Percentiles rank a stretch among this genome's conserved stretches.
phyloP scores from a whole-genome alignment of 192 early-diverging fungal species.

The Paraglomus brasilianum region DNA sequence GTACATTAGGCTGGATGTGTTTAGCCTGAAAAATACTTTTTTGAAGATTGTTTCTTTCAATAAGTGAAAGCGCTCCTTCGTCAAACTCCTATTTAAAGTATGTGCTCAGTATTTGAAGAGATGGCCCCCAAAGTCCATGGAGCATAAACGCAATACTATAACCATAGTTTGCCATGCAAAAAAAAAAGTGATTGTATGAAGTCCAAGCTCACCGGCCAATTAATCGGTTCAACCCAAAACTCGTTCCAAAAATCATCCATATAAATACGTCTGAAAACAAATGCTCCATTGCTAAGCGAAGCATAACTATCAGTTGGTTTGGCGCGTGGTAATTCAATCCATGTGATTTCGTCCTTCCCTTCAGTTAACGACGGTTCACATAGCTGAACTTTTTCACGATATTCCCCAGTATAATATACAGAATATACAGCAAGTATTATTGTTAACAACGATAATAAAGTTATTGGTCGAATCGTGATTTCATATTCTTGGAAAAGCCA shows the following conservation, averaged over 20 bases:
- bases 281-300: constrained; percentile 21
- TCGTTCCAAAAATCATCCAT: constrained; percentile 24
- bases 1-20: neutral
- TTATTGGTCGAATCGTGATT: no score
- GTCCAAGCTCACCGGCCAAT: constrained; percentile 18
- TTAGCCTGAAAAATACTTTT: neutral
- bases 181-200: no score
- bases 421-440: no score
- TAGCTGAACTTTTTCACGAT: no score
- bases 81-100: constrained; percentile 3
- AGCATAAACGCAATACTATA: no score
- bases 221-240: constrained; percentile 20
- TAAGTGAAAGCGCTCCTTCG: neutral
- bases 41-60: constrained; percentile 8
- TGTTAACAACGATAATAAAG: no score
- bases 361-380: no score
- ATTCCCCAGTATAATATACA: no score
- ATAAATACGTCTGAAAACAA: constrained; percentile 25
- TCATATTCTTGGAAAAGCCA: no score
- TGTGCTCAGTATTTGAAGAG: neutral
- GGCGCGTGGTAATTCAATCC: neutral
- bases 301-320: neutral
- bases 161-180: no score
- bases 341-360: neutral
- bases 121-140: no score